phyloP scores from a whole-genome alignment of 257 asterid species.

The Cruciata laevipes region DNA sequence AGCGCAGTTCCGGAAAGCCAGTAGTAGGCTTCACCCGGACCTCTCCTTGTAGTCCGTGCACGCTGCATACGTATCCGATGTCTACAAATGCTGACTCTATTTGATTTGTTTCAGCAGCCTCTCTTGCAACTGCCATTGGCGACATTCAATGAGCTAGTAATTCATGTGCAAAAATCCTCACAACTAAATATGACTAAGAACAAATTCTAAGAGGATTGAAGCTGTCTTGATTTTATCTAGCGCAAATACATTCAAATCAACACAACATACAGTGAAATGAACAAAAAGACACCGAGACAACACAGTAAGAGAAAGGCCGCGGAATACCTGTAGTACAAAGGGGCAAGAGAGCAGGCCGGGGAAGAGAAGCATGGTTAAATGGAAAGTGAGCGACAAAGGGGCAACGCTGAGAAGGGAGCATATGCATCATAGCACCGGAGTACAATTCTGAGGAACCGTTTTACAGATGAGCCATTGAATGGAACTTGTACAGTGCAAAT shows the following conservation, averaged over 20 bases:
- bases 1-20: conserved; percentile 87
- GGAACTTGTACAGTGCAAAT: neutral
- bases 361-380: neutral
- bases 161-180: neutral
- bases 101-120: conserved; percentile 38
- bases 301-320: neutral
- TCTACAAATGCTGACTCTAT: conserved; percentile 49
- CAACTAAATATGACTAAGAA: neutral
- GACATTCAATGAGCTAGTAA: conserved; percentile 12
- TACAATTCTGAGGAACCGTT: neutral
- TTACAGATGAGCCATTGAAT: neutral
- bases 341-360: conserved; percentile 20
- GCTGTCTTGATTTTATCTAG: no score
- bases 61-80: conserved; percentile 75
- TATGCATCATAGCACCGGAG: neutral
- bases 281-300: no score
- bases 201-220: neutral
- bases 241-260: no score
- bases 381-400: neutral
- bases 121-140: conserved; percentile 45
- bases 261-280: no score
- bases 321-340: conserved; percentile 36
- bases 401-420: neutral
- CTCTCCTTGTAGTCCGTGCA: conserved; percentile 88
- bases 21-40: conserved; percentile 70